Percentiles rank a stretch among this genome's conserved stretches.
Evolutionary conservation across 2,329 filamentous ascomycete species (phyloP).

Genomic region (Colletotrichum cuscutae): DNA sequence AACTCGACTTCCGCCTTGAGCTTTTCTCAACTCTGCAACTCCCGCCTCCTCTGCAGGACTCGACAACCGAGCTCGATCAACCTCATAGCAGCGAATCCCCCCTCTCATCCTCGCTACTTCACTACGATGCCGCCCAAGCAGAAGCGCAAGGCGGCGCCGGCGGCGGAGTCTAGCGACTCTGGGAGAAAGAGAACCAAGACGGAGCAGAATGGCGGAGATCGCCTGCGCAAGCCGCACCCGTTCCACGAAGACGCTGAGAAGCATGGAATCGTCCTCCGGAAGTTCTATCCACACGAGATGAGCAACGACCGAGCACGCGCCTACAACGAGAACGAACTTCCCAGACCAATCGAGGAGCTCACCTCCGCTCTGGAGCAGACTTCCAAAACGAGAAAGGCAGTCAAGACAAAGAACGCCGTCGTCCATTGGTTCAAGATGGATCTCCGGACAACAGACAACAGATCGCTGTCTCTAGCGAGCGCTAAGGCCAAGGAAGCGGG

Average conservation of each 20-base stretch:
- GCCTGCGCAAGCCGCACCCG: slow-evolving; percentile 57
- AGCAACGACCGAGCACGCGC: slow-evolving; percentile 79
- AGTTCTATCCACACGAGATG: slow-evolving; percentile 90
- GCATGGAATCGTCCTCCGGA: slow-evolving; percentile 73
- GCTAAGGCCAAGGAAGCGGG: slow-evolving; percentile 72
- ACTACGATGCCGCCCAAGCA: slow-evolving; percentile 42
- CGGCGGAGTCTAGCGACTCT: slow-evolving; percentile 38
- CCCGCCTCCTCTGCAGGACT: background rate
- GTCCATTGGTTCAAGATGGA: slow-evolving; percentile 95
- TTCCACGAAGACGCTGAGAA: slow-evolving; percentile 57
- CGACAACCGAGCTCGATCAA: background rate
- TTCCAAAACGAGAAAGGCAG: slow-evolving; percentile 57
- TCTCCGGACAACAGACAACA: slow-evolving; percentile 79
- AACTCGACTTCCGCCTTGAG: background rate
- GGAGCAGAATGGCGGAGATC: slow-evolving; percentile 40
- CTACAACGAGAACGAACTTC: slow-evolving; percentile 76
- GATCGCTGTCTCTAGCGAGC: slow-evolving; percentile 73
- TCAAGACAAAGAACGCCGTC: slow-evolving; percentile 69
- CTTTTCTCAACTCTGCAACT: background rate
- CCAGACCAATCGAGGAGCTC: slow-evolving; percentile 79
- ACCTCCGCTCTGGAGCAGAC: slow-evolving; percentile 71
- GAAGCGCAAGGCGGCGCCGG: slow-evolving; percentile 41
- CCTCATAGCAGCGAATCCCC: background rate
- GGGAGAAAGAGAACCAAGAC: slow-evolving; percentile 47
- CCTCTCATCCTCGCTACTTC: background rate